Base-by-base conservation (phyloP, 805 yeast species). In the Kodamaea kakaduensis region DNA sequence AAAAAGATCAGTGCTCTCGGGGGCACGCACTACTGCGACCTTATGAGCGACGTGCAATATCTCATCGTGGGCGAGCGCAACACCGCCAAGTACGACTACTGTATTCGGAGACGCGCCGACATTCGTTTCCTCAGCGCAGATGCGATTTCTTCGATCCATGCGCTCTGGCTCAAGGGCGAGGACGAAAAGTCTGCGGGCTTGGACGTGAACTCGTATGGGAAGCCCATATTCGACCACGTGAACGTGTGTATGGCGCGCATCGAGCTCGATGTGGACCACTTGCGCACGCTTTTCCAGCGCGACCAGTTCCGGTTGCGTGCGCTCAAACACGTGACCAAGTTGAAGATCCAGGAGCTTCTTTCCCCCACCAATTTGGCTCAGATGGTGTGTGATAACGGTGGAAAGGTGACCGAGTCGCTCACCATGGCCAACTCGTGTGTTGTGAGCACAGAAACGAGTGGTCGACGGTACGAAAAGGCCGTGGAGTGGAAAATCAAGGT, bases 1-100 rank as follows among this genome's bases (percentile, higher is more conserved):
- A 51, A 58, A 7, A 70, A 69, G 48, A 67, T 81, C 38, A 52
- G 58, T 17, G 59, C 68, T 6, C 63, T 82, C 53, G 90, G 89
- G 6, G 89, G 88, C 1, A 50, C 47, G 7, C 74, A 69, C 44
- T 66, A 70, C 39, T 67, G 67, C 26, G 81, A 81, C 47, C 56
- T 82, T 44, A 76, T 80, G 64, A 72, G 77, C 31, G 79, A 77
- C 50, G 80, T 76, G 2, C 68, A 72, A 35, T 73, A 73, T 25
- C 55, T 83, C 17, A 64, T 83, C 4, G 79, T 81, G 19, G 87
- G 86, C 1, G 67, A 66, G 25, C 59, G 73, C 18, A 59, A 67
- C 37, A 76, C 83, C 0, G 79, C 74, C 17, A 78, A 78, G 50
- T 77, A 69, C 52, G 58, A 57, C 33, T 78, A 65, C 48, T 69